Evolutionary conservation across 1,284 basidiomycete genomes (phyloP), one percentile per base, ranked within the genome.

Genomic region (Neotropicomus parvogracilis): DNA sequence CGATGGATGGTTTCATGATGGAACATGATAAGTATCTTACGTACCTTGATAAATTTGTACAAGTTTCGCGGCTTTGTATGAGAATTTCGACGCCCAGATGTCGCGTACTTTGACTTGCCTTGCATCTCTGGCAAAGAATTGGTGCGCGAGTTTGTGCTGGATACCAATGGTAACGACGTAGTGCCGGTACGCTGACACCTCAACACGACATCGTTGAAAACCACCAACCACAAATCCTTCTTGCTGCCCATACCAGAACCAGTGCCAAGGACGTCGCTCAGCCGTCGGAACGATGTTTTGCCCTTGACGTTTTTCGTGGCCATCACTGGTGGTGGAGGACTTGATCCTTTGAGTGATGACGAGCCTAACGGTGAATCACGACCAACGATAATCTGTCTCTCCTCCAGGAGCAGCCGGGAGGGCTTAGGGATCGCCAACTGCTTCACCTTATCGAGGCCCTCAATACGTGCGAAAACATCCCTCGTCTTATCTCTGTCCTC

Each of bases 401-500:
- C 95, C 55, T 89, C 85, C 29, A 97, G 66, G n/a, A 98, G 78
- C 13, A 95, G 69, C 9, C 95, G 79, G 21, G 88, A 90, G 3
- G 91, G 81, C 62, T 95, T 94, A 0, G 95, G 95, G 16, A 90
- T 75, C 46, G 93, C 91, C 42, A 99, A 74, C 62, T 82, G 82
- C 66, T 85, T 83, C 62, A 91, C 90, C 65, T 88, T 91, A 63
- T 95, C 92, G 45, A 99, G 73, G 0, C 95, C 95, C 51, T 98
- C 95, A 39, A 99, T 97, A 12, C 95, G 83, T 1, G 94, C 95
- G 62, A 97, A 91, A 1, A 90, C 88, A 68, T 99, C 95, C 13
- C 94, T 77, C 4, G 93, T 94, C 74, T 86, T 88, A 69, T 97
- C 93, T 28, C 95, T 80, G 65, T 97, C 94, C 67, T 98, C 95